Conservation (phyloP, 202 grass and related monocot genomes). For the Bolboschoenoplectus hybrid region DNA sequence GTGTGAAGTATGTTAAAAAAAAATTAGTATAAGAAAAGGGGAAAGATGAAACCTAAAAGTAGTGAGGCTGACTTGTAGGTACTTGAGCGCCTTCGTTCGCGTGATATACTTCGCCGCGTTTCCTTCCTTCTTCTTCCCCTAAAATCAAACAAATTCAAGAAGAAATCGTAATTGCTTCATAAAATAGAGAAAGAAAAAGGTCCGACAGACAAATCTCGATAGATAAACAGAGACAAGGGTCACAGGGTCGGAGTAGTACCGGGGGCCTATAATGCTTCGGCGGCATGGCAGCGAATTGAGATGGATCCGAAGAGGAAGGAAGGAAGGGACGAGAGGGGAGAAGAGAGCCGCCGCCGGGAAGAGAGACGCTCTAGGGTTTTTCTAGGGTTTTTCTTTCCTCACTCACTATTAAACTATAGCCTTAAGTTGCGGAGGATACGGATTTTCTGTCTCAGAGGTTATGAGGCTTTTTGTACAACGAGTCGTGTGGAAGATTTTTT, state of each 20-base stretch:
- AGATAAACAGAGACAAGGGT: background rate
- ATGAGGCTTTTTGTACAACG: background rate
- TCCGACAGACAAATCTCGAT: background rate
- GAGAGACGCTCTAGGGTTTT: slow-evolving; percentile 12
- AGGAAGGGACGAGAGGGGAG: background rate
- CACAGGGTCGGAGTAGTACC: slow-evolving; percentile 41
- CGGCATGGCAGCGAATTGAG: slow-evolving; percentile 43
- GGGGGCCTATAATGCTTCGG: slow-evolving; percentile 88
- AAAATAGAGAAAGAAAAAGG: background rate
- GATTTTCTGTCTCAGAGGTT: background rate
- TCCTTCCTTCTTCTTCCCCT: slow-evolving; percentile 86
- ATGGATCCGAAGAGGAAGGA: background rate
- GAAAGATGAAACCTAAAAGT: slow-evolving; percentile 60
- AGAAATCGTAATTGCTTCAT: background rate
- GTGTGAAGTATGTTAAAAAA: background rate
- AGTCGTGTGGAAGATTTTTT: background rate
- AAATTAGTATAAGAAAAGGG: background rate
- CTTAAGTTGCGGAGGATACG: background rate
- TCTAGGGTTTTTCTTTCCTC: background rate
- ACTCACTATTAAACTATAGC: background rate
- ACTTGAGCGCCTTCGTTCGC: slow-evolving; percentile 79
- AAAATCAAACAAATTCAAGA: slow-evolving; percentile 23
- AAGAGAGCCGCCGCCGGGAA: background rate
- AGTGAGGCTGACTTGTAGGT: slow-evolving; percentile 75
- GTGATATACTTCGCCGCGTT: slow-evolving; percentile 97